A percentile compares a stretch with the other conserved stretches of the same genome.
phyloP scores from a whole-genome alignment of 352 stramenopile species.

The Pythium vanterpoolii region DNA sequence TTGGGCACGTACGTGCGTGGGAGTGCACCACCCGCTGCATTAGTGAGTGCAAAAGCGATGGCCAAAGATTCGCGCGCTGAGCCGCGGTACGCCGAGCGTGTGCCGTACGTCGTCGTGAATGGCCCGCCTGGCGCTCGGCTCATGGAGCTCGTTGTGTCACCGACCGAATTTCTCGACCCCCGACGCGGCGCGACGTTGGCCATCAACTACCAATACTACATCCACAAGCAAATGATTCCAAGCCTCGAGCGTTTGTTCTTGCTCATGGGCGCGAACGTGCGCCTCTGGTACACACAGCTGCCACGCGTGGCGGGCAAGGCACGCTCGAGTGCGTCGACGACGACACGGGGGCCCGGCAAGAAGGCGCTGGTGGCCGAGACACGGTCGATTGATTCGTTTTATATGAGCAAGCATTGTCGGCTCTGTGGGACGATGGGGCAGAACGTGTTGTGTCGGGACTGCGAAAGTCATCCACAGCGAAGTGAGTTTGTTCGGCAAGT shows the following conservation, averaged over 20 bases:
- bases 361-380: constrained; percentile 16
- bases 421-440: constrained; percentile 67
- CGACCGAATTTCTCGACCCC: constrained; percentile 52
- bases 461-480: constrained; percentile 49
- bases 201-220: constrained; percentile 94
- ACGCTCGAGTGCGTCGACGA: constrained; percentile 12
- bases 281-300: constrained; percentile 65
- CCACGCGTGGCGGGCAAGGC: constrained; percentile 62
- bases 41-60: constrained; percentile 82
- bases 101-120: constrained; percentile 91
- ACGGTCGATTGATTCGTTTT: constrained; percentile 79
- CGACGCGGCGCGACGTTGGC: constrained; percentile 26
- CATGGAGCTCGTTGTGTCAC: constrained; percentile 89
- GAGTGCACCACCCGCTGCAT: constrained; percentile 67
- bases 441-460: constrained; percentile 49
- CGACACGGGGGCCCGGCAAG: not conserved
- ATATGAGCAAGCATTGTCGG: constrained; percentile 78
- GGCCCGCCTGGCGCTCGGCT: constrained; percentile 80
- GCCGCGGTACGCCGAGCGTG: constrained; percentile 79
- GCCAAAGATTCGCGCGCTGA: constrained; percentile 68
- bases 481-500: constrained; percentile 64
- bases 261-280: constrained; percentile 74
- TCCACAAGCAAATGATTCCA: constrained; percentile 82
- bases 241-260: constrained; percentile 85
- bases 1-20: constrained; percentile 68